Base-by-base conservation (phyloP, 306 rosid species). In the Alnus glutinosa region DNA sequence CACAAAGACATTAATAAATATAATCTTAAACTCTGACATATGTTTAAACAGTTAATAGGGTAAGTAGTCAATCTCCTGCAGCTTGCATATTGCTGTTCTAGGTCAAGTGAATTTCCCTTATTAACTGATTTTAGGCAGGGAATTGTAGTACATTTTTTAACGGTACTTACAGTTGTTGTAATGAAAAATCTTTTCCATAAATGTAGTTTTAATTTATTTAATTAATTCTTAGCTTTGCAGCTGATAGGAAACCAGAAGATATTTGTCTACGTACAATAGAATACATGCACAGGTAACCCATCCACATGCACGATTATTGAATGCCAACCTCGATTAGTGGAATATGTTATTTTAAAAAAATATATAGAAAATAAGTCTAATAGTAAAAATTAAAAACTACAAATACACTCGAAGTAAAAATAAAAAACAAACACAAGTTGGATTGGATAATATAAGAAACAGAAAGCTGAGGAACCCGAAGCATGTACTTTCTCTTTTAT, bases 401-500 rank as follows among this genome's bases (percentile, higher is more conserved):
- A n/a, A 23, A 23, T 23, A 70, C 79, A 66, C 61, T 75, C 16
- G 75, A 63, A 75, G 42, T 52, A 32, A 58, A 78, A 75, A 75
- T 79, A 69, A 85, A 78, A 80, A 78, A 80, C 58, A 85, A 85
- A 58, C 66, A 76, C 70, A 76, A 82, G 84, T 84, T 87, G 88
- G 88, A 68, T 42, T 87, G 88, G 86, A 90, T 89, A 83, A 71
- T 81, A 76, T 75, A 82, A 80, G 58, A 81, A 83, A 86, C 84
- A 88, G 87, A 87, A 86, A 92, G 88, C 83, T 62, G 85, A 84
- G 89, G 89, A 90, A 87, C 85, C 88, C 89, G 86, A 85, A 81
- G 91, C 93, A 75, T 83, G 86, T 79, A 79, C 64, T 81, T 42
- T 82, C 80, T 75, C 83, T 49, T 71, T 81, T 89, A 75, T 88